These are phyloP conservation scores for Nigrospora sphaerica DNA, from an alignment of 2,329 filamentous ascomycete species.

Conservation along the genomic window DNA sequence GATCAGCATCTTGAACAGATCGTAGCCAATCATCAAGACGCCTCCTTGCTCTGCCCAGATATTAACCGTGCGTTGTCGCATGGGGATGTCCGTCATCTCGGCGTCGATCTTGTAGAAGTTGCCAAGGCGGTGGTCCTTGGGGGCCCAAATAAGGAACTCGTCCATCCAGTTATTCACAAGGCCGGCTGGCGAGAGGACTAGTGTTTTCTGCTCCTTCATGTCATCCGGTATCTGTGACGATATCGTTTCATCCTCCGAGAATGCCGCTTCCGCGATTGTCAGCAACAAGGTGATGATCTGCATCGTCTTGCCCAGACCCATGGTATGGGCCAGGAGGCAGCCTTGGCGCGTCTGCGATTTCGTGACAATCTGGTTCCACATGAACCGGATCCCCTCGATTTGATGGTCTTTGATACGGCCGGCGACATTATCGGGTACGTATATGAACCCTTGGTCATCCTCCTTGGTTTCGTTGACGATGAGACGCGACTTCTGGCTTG, in stretches of 20 bases:
- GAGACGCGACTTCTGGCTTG: slow-evolving; percentile 38
- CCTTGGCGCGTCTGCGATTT: slow-evolving; percentile 56
- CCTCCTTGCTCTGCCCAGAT: slow-evolving; percentile 62
- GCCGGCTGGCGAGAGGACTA: slow-evolving; percentile 70
- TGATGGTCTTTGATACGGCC: slow-evolving; percentile 70
- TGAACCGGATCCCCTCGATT: slow-evolving; percentile 72
- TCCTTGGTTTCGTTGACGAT: slow-evolving; percentile 63
- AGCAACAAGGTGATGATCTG: slow-evolving; percentile 80
- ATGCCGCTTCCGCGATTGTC: slow-evolving; percentile 60
- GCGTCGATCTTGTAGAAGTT: slow-evolving; percentile 48
- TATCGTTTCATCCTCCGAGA: slow-evolving; percentile 50
- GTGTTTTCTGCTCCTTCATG: slow-evolving; percentile 54
- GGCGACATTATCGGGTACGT: slow-evolving; percentile 58
- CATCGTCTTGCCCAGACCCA: slow-evolving; percentile 92
- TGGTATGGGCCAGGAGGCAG: slow-evolving; percentile 79
- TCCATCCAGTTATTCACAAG: slow-evolving; percentile 79
- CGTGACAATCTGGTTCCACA: slow-evolving; percentile 78
- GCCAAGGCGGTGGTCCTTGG: slow-evolving; percentile 44
- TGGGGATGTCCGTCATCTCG: slow-evolving; percentile 8
- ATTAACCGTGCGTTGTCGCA: slow-evolving; percentile 37
- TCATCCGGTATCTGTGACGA: slow-evolving; percentile 59
- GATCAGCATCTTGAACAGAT: slow-evolving; percentile 48
- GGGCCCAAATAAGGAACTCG: slow-evolving; percentile 67
- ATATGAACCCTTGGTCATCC: slow-evolving; percentile 53
- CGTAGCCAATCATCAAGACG: slow-evolving; percentile 70